Conservation (phyloP, 2,329 filamentous ascomycete species). For the Neoarthrinium moseri region DNA sequence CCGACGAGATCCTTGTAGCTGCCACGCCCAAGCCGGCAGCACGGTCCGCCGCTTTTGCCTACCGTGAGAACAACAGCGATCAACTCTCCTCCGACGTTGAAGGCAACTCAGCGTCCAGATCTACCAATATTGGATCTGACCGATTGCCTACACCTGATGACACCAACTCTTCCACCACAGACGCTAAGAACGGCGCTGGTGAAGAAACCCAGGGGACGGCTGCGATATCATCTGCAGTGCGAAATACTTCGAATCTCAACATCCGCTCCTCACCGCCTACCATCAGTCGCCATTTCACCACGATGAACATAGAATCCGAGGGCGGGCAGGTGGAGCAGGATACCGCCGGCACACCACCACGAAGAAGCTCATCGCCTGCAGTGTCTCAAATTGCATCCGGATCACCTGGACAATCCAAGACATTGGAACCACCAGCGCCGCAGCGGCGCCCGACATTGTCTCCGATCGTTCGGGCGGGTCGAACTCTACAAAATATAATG, state of each 20-base stretch:
- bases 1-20: conserved; percentile 47
- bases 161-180: conserved; percentile 37
- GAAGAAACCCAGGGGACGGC: conserved; percentile 16
- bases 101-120: conserved; percentile 26
- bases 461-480: conserved; percentile 57
- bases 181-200: conserved; percentile 24
- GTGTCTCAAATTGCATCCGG: background rate
- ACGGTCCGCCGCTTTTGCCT: conserved; percentile 10
- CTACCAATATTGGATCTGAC: conserved; percentile 34
- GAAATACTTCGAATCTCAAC: conserved; percentile 18
- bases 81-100: conserved; percentile 12
- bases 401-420: background rate
- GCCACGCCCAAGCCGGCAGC: conserved; percentile 40
- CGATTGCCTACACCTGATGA: conserved; percentile 55
- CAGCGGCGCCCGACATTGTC: conserved; percentile 42
- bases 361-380: conserved; percentile 4
- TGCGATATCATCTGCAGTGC: conserved; percentile 11
- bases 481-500: conserved; percentile 56
- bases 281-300: background rate
- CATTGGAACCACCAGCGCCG: background rate
- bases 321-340: background rate
- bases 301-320: conserved; percentile 12
- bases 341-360: conserved; percentile 1
- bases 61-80: conserved; percentile 5
- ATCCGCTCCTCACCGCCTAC: conserved; percentile 34